Evolutionary conservation across 371 early-diverging fungal species (phyloP), one percentile per base, ranked within the genome.

Genomic region (Aphelidium insulamus): DNA sequence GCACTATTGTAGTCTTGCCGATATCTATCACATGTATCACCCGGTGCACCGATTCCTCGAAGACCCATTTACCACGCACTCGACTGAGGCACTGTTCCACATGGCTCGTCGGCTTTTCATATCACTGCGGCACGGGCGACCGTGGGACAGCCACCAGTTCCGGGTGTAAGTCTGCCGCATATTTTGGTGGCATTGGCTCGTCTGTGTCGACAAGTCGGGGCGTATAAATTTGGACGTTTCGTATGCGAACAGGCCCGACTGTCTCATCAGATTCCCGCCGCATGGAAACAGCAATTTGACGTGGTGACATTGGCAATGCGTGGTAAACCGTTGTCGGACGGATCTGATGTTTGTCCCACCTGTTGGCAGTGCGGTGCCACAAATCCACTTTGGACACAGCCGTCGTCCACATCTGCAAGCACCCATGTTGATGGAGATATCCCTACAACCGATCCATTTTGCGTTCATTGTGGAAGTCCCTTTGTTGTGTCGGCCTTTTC

Each of bases 61-160:
- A 21, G 57, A 62, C 3, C 66, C 66, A 7, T 65, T 65, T 38
- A 65, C 61, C 2, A 39, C 49, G n/a, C 52, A 52, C 30, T 28
- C 50, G 12, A 48, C 59, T 4, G 57, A 53, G 29, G 37, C 53
- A 1, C 37, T 65, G 19, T 38, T 59, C 23, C 50, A 44, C 36
- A 58, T 62, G 57, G 45, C 57, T 8, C 44, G 52, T 7, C 57
- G 48, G 39, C 32, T 57, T 1, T 26, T 48, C 22, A 26, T 44
- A 28, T 36, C 44, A 26, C 31, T 43, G 28, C 34, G 17, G 27
- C 38, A 3, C 26, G 40, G 16, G 37, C 41, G 21, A 11, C 42
- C 1, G 16, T 15, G 3, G 7, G n/a, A 3, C 8, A 34, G 16
- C 19, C 3, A 14, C 9, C 20, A 5, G 32, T 10, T 3, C 22